Evolutionary conservation across 164 flowering plant genomes (phyloP), one percentile per base, ranked within the genome.

Genomic region (Magnolia changhungtana): DNA sequence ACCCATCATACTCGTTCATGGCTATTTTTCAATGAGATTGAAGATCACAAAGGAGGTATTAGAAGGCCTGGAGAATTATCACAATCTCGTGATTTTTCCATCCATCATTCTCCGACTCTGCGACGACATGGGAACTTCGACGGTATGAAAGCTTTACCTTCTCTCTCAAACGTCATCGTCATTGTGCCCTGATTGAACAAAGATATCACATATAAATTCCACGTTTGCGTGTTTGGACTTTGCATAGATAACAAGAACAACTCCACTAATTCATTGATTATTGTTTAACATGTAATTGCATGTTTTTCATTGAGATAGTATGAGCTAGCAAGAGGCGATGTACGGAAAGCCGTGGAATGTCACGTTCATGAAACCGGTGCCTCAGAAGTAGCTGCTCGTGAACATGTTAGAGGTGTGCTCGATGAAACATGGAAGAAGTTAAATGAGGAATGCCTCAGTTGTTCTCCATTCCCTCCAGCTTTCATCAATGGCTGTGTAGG

Each of bases 61-160:
- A 5, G 74, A 71, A 18, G 24, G 4, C 1, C 7, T 79, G 8
- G 74, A 69, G 18, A 52, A 63, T 0, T 37, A 58, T 50, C 77
- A 78, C 9, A 50, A 51, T 24, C 19, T 79, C 18, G 59, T 76
- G 18, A 65, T 67, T 8, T 63, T 23, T 3, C 69, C 76, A 0
- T 82, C 82, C 18, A 75, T 67, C 1, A 69, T 84, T 67, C 82
- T 84, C 20, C 84, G 86, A 1, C 82, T 83, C 18, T 83, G 80
- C 79, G 83, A 84, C 68, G 86, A 81, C 19, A 24, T 75, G 58
- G 81, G 78, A 52, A 71, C 72, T 75, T 70, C 77, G 16, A 74
- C 71, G 81, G 81, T 79, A 75, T 8, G 63, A 8, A 19, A 13
- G 65, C 18, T 24, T 13, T 24, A 18, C 16, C 6, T 24, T 8